Evolutionary conservation across 495 filamentous ascomycete genomes (phyloP).

Genomic region (Neurospora sublineolata): DNA sequence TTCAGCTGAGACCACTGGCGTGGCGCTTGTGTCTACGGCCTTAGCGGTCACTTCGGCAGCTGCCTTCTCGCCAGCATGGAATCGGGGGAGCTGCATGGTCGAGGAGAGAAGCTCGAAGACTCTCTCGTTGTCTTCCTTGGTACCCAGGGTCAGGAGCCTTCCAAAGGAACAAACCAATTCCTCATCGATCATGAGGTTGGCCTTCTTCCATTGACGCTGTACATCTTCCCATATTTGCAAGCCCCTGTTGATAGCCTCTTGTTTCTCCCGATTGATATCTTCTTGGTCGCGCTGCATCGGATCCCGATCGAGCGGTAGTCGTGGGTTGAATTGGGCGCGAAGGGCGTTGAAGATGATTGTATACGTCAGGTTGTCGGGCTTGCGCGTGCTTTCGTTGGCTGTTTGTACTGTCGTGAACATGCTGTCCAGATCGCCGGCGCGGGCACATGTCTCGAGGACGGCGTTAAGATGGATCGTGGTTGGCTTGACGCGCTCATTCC

Average conservation of each 20-base stretch:
- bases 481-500: slow-evolving; percentile 46
- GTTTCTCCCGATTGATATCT: slow-evolving; percentile 18
- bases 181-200: slow-evolving; percentile 59
- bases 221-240: slow-evolving; percentile 73
- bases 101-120: slow-evolving; percentile 63
- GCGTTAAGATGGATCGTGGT: slow-evolving; percentile 78
- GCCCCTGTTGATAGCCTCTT: slow-evolving; percentile 40
- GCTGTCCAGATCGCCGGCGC: slow-evolving; percentile 57
- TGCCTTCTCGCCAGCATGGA: slow-evolving; percentile 13
- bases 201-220: slow-evolving; percentile 55
- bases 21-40: background rate
- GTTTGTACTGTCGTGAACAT: slow-evolving; percentile 62
- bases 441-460: slow-evolving; percentile 65
- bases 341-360: slow-evolving; percentile 71
- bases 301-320: background rate
- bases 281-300: slow-evolving; percentile 2
- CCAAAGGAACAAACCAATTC: slow-evolving; percentile 67
- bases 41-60: background rate
- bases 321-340: slow-evolving; percentile 20
- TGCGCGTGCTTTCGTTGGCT: slow-evolving; percentile 44
- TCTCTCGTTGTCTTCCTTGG: slow-evolving; percentile 47
- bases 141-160: slow-evolving; percentile 50
- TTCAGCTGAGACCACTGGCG: background rate
- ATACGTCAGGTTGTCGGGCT: slow-evolving; percentile 62
- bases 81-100: slow-evolving; percentile 56